Evolutionary conservation across 495 filamentous ascomycete species (phyloP).

Genomic region (Podospora bellae-mahoneyi): DNA sequence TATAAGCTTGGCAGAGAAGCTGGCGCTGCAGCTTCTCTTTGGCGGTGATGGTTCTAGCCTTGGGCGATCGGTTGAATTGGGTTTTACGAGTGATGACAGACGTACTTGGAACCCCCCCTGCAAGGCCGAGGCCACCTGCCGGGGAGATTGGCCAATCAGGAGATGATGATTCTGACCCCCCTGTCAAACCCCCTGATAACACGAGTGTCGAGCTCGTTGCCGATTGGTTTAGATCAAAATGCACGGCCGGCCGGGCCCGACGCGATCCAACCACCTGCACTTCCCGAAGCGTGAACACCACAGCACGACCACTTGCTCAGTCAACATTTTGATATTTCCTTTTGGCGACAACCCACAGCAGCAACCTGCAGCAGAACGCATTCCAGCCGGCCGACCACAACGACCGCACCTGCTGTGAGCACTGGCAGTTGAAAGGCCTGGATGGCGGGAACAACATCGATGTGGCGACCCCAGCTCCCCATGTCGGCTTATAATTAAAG

Average conservation of each 20-base stretch:
- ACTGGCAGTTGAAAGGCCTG: too few species aligned
- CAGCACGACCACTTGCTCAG: background rate
- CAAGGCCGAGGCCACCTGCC: background rate
- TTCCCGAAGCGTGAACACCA: background rate
- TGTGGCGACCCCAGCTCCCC: conserved; percentile 14
- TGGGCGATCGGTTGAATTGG: background rate
- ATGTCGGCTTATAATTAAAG: conserved; percentile 13
- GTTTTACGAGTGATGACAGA: background rate
- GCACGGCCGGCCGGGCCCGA: background rate
- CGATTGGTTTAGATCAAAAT: background rate
- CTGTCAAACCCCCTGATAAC: background rate
- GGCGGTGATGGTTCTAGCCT: background rate
- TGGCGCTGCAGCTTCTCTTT: background rate
- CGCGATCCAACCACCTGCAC: background rate
- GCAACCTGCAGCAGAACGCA: background rate
- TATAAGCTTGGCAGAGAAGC: conserved; percentile 10
- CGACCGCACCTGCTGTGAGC: background rate
- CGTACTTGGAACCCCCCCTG: background rate
- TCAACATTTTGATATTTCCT: background rate
- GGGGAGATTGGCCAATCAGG: background rate
- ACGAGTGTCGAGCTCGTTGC: background rate
- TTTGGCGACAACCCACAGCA: background rate
- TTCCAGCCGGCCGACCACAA: background rate
- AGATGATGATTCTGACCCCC: background rate
- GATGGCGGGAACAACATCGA: background rate